A percentile compares a stretch with the other conserved stretches of the same genome.
Conservation (phyloP, 352 stramenopile species). For the Pythium aphanidermatum region DNA sequence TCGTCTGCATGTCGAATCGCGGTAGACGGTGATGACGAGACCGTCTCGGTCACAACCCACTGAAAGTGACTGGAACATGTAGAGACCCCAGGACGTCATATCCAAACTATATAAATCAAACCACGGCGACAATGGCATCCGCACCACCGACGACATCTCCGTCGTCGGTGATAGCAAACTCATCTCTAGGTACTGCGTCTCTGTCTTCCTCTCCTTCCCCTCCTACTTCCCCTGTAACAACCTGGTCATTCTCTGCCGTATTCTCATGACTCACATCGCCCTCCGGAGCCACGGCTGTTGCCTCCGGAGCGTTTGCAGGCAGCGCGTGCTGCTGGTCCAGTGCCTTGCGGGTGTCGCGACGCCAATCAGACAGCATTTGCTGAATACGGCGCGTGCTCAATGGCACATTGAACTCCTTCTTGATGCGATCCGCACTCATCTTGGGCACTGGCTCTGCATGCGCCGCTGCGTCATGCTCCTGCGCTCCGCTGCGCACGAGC, state of each 20-base stretch:
- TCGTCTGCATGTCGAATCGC: slow-evolving; percentile 43
- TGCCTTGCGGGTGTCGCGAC: slow-evolving; percentile 21
- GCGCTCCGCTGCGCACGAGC: slow-evolving; percentile 3
- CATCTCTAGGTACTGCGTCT: no score
- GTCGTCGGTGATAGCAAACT: no score
- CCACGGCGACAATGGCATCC: no score
- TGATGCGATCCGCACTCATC: slow-evolving; percentile 44
- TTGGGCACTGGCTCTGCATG: slow-evolving; percentile 5
- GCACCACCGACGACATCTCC: no score
- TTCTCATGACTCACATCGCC: not conserved
- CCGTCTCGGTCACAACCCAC: not conserved
- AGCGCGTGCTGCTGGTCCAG: slow-evolving; percentile 25
- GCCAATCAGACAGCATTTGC: slow-evolving; percentile 50
- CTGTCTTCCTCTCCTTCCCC: no score
- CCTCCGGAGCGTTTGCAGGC: not conserved
- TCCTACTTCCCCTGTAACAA: no score
- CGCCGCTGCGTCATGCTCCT: not conserved
- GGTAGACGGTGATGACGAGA: slow-evolving; percentile 1
- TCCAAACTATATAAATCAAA: no score
- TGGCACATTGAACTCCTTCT: slow-evolving; percentile 37
- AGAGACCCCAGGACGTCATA: no score
- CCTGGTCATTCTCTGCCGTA: no score
- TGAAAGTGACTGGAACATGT: no score
- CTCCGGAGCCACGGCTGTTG: not conserved
- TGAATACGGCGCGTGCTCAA: slow-evolving; percentile 50